Conservation (phyloP, 2,329 filamentous ascomycete genomes). For the Hymenoscyphus scutula region DNA sequence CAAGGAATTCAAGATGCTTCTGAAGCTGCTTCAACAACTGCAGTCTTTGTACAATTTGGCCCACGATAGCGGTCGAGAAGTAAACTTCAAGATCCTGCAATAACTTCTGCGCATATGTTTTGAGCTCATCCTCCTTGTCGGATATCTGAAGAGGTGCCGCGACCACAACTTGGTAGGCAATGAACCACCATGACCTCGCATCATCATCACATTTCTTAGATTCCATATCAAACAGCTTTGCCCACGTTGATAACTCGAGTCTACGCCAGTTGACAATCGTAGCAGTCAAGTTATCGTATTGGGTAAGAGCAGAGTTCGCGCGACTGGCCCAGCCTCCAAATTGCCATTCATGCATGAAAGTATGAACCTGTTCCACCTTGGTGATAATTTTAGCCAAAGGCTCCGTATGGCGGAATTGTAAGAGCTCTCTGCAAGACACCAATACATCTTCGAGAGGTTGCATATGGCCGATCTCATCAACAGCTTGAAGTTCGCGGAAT, state of each 20-base stretch:
- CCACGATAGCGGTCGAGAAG: slow-evolving; percentile 73
- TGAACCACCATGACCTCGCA: slow-evolving; percentile 91
- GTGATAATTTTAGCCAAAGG: slow-evolving; percentile 84
- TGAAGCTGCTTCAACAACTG: slow-evolving; percentile 64
- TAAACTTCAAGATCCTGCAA: slow-evolving; percentile 77
- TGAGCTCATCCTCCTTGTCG: slow-evolving; percentile 56
- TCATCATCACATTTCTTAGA: slow-evolving; percentile 70
- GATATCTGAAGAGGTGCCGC: slow-evolving; percentile 68
- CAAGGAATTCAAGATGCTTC: slow-evolving; percentile 63
- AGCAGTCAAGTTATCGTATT: slow-evolving; percentile 77
- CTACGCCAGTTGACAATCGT: slow-evolving; percentile 86
- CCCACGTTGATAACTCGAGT: slow-evolving; percentile 89
- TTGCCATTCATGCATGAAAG: slow-evolving; percentile 90
- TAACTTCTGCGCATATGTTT: slow-evolving; percentile 63
- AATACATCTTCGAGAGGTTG: slow-evolving; percentile 78
- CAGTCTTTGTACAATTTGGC: slow-evolving; percentile 75
- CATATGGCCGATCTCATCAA: slow-evolving; percentile 69
- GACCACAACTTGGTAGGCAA: slow-evolving; percentile 88
- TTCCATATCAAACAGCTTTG: slow-evolving; percentile 82
- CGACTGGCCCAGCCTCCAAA: slow-evolving; percentile 79
- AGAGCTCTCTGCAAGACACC: slow-evolving; percentile 68
- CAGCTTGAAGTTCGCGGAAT: slow-evolving; percentile 67
- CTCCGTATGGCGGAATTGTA: slow-evolving; percentile 74
- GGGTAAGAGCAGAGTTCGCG: slow-evolving; percentile 64
- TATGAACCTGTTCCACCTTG: slow-evolving; percentile 83